These are phyloP conservation scores for Mycena amicta DNA, from an alignment of 768 basidiomycete genomes.

Conservation along the genomic window DNA sequence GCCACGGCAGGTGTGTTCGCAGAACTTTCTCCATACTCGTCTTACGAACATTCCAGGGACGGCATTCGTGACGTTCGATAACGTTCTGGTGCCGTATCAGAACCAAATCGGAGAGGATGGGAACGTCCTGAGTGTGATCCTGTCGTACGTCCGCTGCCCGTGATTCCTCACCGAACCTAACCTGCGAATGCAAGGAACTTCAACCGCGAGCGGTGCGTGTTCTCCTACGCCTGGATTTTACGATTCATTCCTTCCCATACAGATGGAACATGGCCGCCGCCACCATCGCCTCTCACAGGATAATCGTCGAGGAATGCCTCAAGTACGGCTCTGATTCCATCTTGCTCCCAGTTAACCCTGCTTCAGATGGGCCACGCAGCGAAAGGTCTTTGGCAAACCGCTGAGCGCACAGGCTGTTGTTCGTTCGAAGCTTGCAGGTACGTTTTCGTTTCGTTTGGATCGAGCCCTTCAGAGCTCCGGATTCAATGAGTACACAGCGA, in stretches of 20 bases:
- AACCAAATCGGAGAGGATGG: conserved; percentile 68
- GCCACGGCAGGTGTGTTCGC: conserved; percentile 46
- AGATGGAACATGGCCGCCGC: conserved; percentile 72
- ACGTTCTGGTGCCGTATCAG: conserved; percentile 83
- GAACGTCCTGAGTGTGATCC: conserved; percentile 35
- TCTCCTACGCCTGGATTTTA: too few relatives aligned
- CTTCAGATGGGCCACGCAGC: conserved; percentile 80
- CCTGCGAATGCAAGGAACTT: too few relatives aligned
- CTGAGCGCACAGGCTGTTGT: conserved; percentile 72
- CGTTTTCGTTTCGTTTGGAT: too few relatives aligned
- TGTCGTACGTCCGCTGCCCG: conserved; percentile 37
- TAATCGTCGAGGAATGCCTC: conserved; percentile 74
- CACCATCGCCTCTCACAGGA: conserved; percentile 59
- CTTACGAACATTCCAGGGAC: too few relatives aligned
- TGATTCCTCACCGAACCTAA: too few relatives aligned
- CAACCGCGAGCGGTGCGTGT: conserved; percentile 60
- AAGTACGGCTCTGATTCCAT: too few relatives aligned
- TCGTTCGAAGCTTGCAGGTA: conserved; percentile 67
- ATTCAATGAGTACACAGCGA: too few relatives aligned
- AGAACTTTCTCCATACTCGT: too few relatives aligned
- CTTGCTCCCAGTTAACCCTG: too few relatives aligned
- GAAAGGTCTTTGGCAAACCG: conserved; percentile 79
- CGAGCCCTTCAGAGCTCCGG: too few relatives aligned
- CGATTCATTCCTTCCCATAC: too few relatives aligned
- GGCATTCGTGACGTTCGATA: conserved; percentile 78